Evolutionary conservation across 2,329 filamentous ascomycete species (phyloP).

Genomic region (Aspergillus quadricinctus): DNA sequence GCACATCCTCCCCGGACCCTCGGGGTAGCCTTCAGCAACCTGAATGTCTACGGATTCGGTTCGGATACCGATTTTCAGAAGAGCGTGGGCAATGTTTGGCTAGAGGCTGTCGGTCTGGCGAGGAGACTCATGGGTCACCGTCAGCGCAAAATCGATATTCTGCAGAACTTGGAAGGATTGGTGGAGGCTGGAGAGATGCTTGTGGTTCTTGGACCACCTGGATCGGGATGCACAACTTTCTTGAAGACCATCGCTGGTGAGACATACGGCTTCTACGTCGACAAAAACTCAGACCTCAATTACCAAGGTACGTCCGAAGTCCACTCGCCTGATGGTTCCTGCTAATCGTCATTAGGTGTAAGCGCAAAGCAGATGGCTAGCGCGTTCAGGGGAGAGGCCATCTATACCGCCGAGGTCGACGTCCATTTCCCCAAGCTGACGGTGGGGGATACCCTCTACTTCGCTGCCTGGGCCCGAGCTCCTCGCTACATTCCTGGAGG

Average conservation of each 20-base stretch:
- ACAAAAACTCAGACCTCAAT: neutral
- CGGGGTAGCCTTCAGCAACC: constrained; percentile 59
- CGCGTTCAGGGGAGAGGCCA: constrained; percentile 56
- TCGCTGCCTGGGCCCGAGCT: constrained; percentile 60
- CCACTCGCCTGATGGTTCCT: no score
- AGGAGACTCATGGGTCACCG: neutral
- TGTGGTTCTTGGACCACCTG: constrained; percentile 36
- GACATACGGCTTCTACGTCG: neutral
- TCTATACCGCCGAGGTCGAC: constrained; percentile 54
- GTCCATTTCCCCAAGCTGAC: constrained; percentile 48
- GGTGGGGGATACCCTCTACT: constrained; percentile 69
- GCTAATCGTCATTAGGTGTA: neutral
- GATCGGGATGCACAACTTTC: constrained; percentile 65
- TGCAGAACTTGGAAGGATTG: constrained; percentile 48
- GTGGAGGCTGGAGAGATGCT: constrained; percentile 46
- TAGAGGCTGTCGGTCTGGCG: constrained; percentile 29
- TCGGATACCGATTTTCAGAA: constrained; percentile 63
- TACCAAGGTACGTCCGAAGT: neutral
- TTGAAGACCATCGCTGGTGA: constrained; percentile 79
- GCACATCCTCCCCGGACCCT: constrained; percentile 35
- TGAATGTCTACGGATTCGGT: constrained; percentile 63
- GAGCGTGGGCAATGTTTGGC: constrained; percentile 57
- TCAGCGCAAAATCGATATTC: constrained; percentile 44
- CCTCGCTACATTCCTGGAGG: constrained; percentile 22
- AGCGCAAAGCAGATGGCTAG: constrained; percentile 51